A percentile compares a stretch with the other conserved stretches of the same genome.
These are phyloP conservation scores for Microsporum audouinii DNA, from an alignment of 2,329 filamentous ascomycete species.

Conservation along the genomic window DNA sequence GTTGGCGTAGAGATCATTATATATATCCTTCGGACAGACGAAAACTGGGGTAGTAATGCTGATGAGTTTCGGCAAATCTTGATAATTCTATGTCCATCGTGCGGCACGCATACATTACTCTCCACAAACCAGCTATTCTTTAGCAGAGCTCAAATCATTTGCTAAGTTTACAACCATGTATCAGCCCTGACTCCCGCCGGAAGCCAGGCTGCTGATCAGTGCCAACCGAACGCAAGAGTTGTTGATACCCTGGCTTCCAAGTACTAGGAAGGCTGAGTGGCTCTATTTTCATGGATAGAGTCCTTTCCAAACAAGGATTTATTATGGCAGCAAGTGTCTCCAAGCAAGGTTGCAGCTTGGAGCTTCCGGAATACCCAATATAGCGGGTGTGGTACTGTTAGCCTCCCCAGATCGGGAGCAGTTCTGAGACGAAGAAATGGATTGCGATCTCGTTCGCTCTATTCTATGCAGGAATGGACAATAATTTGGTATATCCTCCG, in stretches of 20 bases:
- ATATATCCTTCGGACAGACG: no score
- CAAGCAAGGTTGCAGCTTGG: neutral
- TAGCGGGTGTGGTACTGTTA: neutral
- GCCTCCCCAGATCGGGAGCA: neutral
- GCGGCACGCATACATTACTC: neutral
- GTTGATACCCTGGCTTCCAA: neutral
- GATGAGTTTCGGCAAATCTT: no score
- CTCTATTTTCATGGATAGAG: neutral
- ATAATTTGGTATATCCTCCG: neutral
- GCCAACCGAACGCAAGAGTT: neutral
- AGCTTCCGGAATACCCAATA: neutral
- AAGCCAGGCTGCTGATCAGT: neutral
- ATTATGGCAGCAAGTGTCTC: neutral
- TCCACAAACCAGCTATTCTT: neutral
- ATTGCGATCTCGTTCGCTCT: neutral
- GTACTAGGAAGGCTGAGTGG: neutral
- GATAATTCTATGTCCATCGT: neutral
- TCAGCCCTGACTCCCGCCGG: neutral
- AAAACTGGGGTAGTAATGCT: no score
- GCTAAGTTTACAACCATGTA: neutral
- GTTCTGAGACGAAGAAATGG: neutral
- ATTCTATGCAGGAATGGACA: neutral
- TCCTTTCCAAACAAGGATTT: neutral
- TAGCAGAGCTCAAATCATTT: neutral
- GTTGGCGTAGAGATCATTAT: no score